phyloP scores from a whole-genome alignment of 495 filamentous ascomycete genomes.

The Hyaloscypha hepaticicola region DNA sequence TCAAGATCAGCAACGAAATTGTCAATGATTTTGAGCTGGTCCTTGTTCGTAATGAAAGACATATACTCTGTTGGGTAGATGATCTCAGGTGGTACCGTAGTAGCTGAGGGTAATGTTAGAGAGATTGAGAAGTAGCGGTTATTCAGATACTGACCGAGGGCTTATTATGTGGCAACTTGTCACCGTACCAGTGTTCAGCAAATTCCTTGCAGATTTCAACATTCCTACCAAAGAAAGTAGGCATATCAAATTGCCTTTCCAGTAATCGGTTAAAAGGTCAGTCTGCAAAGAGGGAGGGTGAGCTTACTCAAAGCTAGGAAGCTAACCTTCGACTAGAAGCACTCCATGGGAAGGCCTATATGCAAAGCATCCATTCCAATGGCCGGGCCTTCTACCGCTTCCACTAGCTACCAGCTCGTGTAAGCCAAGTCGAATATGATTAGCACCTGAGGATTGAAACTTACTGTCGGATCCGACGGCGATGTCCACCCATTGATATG shows the following conservation, averaged over 20 bases:
- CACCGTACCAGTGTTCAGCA: neutral
- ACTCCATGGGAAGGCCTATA: conserved; percentile 21
- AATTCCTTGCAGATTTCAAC: neutral
- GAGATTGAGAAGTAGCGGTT: neutral
- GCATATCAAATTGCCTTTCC: neutral
- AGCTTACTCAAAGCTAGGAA: no score
- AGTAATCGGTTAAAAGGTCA: no score
- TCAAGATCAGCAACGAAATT: conserved; percentile 1
- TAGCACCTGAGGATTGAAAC: conserved; percentile 5
- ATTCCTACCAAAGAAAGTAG: conserved; percentile 2
- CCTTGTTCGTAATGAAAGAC: neutral
- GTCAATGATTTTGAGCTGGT: neutral
- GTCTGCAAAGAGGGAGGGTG: no score
- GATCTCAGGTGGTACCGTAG: neutral
- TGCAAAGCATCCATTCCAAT: conserved; percentile 32
- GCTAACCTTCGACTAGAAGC: neutral
- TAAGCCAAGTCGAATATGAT: no score
- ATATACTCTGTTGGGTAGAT: neutral
- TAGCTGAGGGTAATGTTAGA: neutral
- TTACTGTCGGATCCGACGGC: conserved; percentile 31
- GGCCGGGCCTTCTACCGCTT: conserved; percentile 22
- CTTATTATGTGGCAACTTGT: neutral
- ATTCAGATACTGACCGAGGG: neutral
- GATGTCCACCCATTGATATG: conserved; percentile 48
- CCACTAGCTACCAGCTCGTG: conserved; percentile 11